Percentiles rank a stretch among this genome's conserved stretches.
phyloP scores from a whole-genome alignment of 192 early-diverging fungal species.

The Cladochytrium replicatum region DNA sequence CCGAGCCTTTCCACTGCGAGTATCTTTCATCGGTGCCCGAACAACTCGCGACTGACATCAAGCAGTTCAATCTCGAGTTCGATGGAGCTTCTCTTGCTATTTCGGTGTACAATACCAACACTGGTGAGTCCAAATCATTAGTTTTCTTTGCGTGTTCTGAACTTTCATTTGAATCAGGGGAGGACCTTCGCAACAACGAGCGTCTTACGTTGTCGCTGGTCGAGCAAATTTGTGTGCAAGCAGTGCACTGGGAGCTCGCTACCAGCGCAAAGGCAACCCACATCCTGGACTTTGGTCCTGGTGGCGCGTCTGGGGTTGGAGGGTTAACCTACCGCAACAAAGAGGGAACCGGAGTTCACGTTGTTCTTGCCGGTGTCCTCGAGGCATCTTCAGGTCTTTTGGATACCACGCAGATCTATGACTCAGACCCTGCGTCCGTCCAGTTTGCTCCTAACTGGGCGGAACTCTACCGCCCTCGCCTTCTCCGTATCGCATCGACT shows the following conservation, averaged over 20 bases:
- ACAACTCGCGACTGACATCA: conserved; percentile 59
- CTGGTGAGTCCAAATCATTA: conserved; percentile 31
- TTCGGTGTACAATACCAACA: conserved; percentile 69
- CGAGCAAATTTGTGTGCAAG: conserved; percentile 55
- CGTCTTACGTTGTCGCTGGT: conserved; percentile 60
- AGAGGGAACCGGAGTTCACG: conserved; percentile 74
- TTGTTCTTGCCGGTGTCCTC: conserved; percentile 57
- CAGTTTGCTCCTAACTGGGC: conserved; percentile 77
- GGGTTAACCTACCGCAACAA: conserved; percentile 73
- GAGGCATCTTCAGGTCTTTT: conserved; percentile 57
- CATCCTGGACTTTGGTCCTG: conserved; percentile 90
- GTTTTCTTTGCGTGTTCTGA: conserved; percentile 3
- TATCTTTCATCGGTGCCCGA: conserved; percentile 62
- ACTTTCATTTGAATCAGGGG: conserved; percentile 24
- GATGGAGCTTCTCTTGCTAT: conserved; percentile 55
- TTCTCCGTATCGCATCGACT: conserved; percentile 57
- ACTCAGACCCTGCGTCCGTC: conserved; percentile 63
- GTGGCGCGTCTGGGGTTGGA: conserved; percentile 75
- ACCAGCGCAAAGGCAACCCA: conserved; percentile 59
- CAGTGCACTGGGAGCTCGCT: conserved; percentile 69
- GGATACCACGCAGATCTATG: conserved; percentile 67
- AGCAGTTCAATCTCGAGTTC: conserved; percentile 50
- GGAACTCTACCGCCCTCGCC: conserved; percentile 68
- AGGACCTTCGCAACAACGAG: conserved; percentile 50
- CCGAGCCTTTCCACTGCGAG: conserved; percentile 81